phyloP scores from a whole-genome alignment of 2,329 filamentous ascomycete species.

The Stromatinia cepivora region DNA sequence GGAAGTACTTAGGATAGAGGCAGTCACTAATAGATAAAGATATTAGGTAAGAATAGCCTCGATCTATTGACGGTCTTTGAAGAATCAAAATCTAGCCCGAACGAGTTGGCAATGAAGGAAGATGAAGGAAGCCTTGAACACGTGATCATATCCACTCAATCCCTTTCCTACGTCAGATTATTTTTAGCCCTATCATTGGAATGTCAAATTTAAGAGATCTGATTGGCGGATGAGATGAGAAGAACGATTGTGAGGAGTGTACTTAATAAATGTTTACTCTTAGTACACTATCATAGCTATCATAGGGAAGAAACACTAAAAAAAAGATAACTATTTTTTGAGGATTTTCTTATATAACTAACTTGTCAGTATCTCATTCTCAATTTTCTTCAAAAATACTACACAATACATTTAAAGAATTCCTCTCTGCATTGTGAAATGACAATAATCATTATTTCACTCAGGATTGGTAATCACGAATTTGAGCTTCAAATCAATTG shows the following conservation, averaged over 20 bases:
- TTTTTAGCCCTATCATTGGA: constrained; percentile 14
- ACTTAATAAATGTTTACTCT: neutral
- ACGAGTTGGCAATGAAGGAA: neutral
- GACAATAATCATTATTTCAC: neutral
- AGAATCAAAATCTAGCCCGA: neutral
- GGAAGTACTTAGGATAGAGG: too few species aligned
- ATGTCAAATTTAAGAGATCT: constrained; percentile 35
- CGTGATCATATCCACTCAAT: neutral
- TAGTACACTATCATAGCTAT: too few species aligned
- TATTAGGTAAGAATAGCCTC: neutral
- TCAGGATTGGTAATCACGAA: neutral
- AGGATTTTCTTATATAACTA: too few species aligned
- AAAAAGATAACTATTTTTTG: too few species aligned
- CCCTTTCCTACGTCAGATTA: constrained; percentile 14
- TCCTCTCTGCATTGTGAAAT: too few species aligned
- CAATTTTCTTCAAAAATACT: too few species aligned
- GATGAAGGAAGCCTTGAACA: neutral
- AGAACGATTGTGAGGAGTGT: neutral
- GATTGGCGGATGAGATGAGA: neutral
- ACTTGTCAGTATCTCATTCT: too few species aligned
- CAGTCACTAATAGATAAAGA: too few species aligned
- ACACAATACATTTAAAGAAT: too few species aligned
- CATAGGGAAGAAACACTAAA: too few species aligned
- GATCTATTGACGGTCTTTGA: too few species aligned
- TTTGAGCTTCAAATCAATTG: neutral